Base-by-base conservation (phyloP, 1,284 basidiomycete species). In the Afroboletus lepidellus region DNA sequence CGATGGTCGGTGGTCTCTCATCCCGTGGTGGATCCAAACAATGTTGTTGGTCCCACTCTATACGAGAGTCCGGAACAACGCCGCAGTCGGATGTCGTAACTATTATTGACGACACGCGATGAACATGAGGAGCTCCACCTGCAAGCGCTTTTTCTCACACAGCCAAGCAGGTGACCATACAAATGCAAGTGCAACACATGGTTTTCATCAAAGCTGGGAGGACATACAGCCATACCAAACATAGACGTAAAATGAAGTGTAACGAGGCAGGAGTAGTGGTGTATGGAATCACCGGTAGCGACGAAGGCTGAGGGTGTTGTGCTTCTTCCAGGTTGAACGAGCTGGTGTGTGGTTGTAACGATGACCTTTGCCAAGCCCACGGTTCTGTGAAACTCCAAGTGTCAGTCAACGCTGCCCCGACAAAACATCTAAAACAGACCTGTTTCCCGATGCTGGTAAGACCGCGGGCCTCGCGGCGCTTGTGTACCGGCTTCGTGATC, bases 401-500 rank as follows among this genome's bases (percentile, higher is more conserved):
- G 34, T 57, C 8, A 48, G 52, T 34, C 33, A 47, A 48, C 13
- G 25, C 29, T 43, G 5, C 9, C 23, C 23, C 29, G 34, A 29
- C 34, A n/a, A 49, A 12, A 47, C 56, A 25, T 16, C 21, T 37
- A 39, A 12, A 39, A 74, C 78, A 15, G 56, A 91, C 84, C 81
- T 94, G 88, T 79, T 98, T 98, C 71, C 96, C 96, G 62, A 92
- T 87, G 70, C 87, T 87, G 68, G 97, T 99, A 65, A 99, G 93
- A 64, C 97, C 97, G 73, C 97, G 93, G 63, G 92, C 83, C 77
- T 99, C 97, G 71, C 97, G 89, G 72, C 90, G 93, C 81, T 98
- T 99, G 90, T 99, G 97, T 51, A 99, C 96, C 24, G 96, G 90
- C 75, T 96, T 94, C 71, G 82, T 80, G 77, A 99, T 99, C 96